Percentiles rank a stretch among this genome's conserved stretches.
phyloP scores from a whole-genome alignment of 306 rosid species.

The Trifolium subterraneum region DNA sequence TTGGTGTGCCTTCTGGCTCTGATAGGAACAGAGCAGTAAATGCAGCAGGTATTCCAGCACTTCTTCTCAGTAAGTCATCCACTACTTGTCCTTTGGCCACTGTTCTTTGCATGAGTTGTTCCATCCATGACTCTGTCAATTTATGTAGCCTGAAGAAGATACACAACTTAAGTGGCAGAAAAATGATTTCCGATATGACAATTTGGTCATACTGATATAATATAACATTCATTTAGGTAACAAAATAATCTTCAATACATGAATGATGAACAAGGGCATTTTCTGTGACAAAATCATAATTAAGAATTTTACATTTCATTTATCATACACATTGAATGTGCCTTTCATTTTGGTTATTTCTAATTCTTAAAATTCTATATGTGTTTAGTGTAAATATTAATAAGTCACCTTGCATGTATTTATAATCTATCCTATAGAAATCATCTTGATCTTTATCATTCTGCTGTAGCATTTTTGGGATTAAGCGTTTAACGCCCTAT shows the following conservation, averaged over 20 bases:
- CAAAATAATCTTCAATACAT: not conserved
- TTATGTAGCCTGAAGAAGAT: constrained; percentile 71
- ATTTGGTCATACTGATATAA: constrained; percentile 21
- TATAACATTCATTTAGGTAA: constrained; percentile 6
- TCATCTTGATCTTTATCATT: not conserved
- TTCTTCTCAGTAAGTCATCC: constrained; percentile 93
- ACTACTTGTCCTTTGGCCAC: constrained; percentile 85
- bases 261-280: not conserved
- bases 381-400: not conserved
- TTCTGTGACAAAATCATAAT: constrained; percentile 8
- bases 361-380: constrained; percentile 8
- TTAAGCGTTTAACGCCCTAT: not conserved
- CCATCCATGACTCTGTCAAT: constrained; percentile 96
- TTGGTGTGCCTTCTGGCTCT: constrained; percentile 99
- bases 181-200: constrained; percentile 19
- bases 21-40: constrained; percentile 90
- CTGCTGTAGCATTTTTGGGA: not conserved
- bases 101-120: constrained; percentile 93
- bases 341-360: not conserved
- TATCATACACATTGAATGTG: constrained; percentile 19
- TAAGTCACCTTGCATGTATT: not conserved
- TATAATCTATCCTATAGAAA: constrained; percentile 3
- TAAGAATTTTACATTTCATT: constrained; percentile 15
- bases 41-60: constrained; percentile 99
- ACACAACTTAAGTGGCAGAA: constrained; percentile 37